Evolutionary conservation across 2,329 filamentous ascomycete species (phyloP), one percentile per base, ranked within the genome.

Genomic region (Colletotrichum scovillei): DNA sequence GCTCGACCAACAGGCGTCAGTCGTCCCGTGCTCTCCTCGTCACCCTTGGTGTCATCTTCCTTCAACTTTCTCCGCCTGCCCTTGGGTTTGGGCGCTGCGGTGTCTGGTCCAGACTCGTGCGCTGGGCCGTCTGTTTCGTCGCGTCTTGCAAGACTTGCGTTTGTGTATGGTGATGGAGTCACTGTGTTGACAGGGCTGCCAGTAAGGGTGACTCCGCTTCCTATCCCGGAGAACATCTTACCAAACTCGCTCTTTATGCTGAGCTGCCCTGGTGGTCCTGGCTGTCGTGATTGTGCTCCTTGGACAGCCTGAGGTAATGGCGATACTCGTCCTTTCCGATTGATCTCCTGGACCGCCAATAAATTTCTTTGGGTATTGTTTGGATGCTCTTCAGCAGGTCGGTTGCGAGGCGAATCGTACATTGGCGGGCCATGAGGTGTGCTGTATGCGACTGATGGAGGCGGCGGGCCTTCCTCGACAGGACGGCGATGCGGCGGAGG

Each of bases 191-290:
- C 84, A 2, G 89, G 88, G 76, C 88, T 90, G 16, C 88, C 86
- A 46, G 86, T 83, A 28, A 85, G 86, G 72, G 83, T 86, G 38
- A 89, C 86, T 74, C 86, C 89, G 76, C 86, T 89, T 72, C 87
- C 95, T 76, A 98, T 95, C n/a, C 96, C 96, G 22, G 94, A 95
- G 83, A 98, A 98, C 88, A 98, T 97, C 75, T 95, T 92, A 32
- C 95, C 95, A 80, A 98, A 95, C 81, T 98, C 96, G 80, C 92
- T 97, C 86, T 98, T 98, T 79, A 98, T 97, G 56, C 93, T 93
- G 12, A 95, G 93, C 81, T 98, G 95, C 19, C 92, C 93, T 16
- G 92, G 91, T 6, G 95, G 94, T 4, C 93, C 94, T 66, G 93
- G 89, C 52, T 93, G 90, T 77, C 95, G 93, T 19, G 92, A 91